These are phyloP conservation scores for Umbelopsis sp. DNA, from an alignment of 192 early-diverging fungal species.

Conservation along the genomic window DNA sequence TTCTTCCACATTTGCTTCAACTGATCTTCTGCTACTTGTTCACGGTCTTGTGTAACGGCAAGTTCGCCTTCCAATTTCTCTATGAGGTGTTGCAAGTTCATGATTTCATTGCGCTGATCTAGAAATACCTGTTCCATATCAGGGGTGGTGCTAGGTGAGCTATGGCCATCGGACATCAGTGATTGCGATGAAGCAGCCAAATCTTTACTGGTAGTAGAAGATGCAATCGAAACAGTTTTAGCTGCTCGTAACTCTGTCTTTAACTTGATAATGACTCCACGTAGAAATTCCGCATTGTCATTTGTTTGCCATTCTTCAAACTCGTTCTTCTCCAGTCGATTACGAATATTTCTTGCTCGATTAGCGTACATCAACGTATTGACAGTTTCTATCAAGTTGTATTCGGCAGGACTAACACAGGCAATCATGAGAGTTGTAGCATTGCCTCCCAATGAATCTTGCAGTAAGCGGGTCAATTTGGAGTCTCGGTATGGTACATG, in stretches of 20 bases:
- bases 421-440: conserved; percentile 95
- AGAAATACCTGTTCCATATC: conserved; percentile 28
- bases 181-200: conserved; percentile 18
- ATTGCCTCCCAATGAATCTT: conserved; percentile 95
- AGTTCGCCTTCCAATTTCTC: conserved; percentile 35
- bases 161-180: neutral
- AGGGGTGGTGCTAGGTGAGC: conserved; percentile 5
- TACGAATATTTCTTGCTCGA: conserved; percentile 94
- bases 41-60: conserved; percentile 25
- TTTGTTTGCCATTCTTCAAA: conserved; percentile 64
- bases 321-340: conserved; percentile 78
- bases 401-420: conserved; percentile 86
- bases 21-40: conserved; percentile 25
- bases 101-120: conserved; percentile 21
- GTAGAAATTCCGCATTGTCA: conserved; percentile 67
- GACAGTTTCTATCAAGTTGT: conserved; percentile 86
- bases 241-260: conserved; percentile 55
- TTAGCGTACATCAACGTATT: conserved; percentile 97
- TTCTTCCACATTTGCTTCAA: conserved; percentile 21
- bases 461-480: conserved; percentile 94
- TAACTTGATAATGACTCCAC: conserved; percentile 63
- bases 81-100: conserved; percentile 25
- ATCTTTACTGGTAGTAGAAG: conserved; percentile 28
- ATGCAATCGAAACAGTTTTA: conserved; percentile 12
- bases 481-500: conserved; percentile 97